Evolutionary conservation across 108 stramenopile genomes (phyloP).

Genomic region (Phaeodactylum tricornutum): DNA sequence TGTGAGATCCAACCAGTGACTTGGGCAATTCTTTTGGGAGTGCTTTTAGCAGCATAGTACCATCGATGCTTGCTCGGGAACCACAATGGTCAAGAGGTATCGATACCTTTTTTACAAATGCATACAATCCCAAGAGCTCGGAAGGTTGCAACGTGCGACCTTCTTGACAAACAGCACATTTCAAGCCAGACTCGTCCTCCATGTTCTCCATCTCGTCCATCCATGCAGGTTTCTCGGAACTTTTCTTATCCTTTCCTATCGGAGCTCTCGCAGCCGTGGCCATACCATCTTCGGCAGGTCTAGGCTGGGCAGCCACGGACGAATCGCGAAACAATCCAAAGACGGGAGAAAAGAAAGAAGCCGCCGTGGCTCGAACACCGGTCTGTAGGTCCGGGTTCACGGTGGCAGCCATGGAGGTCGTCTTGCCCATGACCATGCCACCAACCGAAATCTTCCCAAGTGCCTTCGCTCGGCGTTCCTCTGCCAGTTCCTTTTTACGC

Average conservation of each 20-base stretch:
- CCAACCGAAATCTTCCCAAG: slow-evolving; percentile 43
- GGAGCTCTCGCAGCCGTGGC: too few species aligned
- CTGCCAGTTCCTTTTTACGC: slow-evolving; percentile 72
- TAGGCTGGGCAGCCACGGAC: slow-evolving; percentile 1
- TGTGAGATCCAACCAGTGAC: slow-evolving; percentile 17
- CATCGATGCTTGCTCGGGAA: slow-evolving; percentile 41
- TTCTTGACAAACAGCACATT: slow-evolving; percentile 80
- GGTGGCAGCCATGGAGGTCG: too few species aligned
- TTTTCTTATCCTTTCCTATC: neutral
- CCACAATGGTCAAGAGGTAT: slow-evolving; percentile 44
- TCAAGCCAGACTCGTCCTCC: slow-evolving; percentile 70
- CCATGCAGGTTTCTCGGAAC: slow-evolving; percentile 48
- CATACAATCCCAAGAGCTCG: slow-evolving; percentile 74
- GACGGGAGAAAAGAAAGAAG: slow-evolving; percentile 38
- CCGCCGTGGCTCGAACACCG: slow-evolving; percentile 25
- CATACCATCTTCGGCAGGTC: too few species aligned
- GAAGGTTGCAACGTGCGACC: slow-evolving; percentile 66
- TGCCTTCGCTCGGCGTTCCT: slow-evolving; percentile 57
- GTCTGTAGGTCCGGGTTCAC: too few species aligned
- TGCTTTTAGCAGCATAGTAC: slow-evolving; percentile 42
- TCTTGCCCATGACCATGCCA: too few species aligned
- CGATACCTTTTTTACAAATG: slow-evolving; percentile 69
- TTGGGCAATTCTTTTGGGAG: slow-evolving; percentile 40
- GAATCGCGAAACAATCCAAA: slow-evolving; percentile 27
- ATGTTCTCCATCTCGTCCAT: slow-evolving; percentile 77